Conservation (phyloP, 78 protist genomes). For the Protostelium mycophagum region DNA sequence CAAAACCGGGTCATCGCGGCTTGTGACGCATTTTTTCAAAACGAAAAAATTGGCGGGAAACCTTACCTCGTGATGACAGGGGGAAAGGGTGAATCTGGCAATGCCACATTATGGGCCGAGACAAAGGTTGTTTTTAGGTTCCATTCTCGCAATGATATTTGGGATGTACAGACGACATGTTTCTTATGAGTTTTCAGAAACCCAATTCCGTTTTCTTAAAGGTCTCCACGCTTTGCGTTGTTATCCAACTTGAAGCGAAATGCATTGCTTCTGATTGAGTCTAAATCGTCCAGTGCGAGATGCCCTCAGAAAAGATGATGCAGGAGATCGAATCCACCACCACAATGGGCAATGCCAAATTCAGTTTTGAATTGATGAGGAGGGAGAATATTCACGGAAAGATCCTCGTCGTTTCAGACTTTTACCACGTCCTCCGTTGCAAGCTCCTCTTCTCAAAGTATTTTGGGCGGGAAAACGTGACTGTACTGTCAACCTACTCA, state of each 20-base stretch:
- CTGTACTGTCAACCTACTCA: neutral
- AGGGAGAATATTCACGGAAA: neutral
- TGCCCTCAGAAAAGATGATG: too few species aligned
- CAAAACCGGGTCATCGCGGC: neutral
- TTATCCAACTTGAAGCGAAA: neutral
- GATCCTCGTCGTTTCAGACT: neutral
- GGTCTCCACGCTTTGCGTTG: too few species aligned
- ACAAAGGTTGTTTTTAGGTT: neutral
- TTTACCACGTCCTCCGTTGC: neutral
- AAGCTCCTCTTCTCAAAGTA: neutral
- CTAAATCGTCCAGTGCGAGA: too few species aligned
- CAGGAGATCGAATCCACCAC: neutral
- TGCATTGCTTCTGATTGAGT: neutral
- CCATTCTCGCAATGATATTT: too few species aligned
- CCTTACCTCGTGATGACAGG: neutral
- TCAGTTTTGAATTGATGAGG: neutral
- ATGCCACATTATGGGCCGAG: neutral
- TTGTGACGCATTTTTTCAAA: neutral
- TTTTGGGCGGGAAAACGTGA: neutral
- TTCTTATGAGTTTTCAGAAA: too few species aligned
- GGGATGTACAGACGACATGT: too few species aligned
- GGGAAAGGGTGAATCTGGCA: neutral
- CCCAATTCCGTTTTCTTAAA: too few species aligned
- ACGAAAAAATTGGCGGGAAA: neutral
- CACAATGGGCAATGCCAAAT: neutral